phyloP scores from a whole-genome alignment of 2,329 filamentous ascomycete species.

The Plenodomus lindquistii region DNA sequence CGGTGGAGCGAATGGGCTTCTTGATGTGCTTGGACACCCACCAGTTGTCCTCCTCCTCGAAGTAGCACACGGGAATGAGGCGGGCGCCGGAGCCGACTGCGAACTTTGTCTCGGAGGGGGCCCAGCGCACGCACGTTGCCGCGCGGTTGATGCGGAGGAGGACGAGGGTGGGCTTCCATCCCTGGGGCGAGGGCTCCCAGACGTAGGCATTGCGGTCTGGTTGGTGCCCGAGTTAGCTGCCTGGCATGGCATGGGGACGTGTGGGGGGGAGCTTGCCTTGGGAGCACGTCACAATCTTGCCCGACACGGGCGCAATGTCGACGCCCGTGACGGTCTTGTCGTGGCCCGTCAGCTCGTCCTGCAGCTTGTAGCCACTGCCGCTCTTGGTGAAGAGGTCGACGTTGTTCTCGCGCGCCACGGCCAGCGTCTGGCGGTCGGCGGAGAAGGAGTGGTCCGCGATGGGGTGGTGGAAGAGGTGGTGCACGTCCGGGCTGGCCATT shows the following conservation, averaged over 20 bases:
- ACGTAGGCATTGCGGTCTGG: constrained; percentile 95
- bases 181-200: constrained; percentile 90
- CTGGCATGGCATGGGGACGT: constrained; percentile 1
- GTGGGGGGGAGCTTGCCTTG: constrained; percentile 70
- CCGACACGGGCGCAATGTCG: constrained; percentile 87
- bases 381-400: constrained; percentile 83
- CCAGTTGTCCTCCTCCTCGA: constrained; percentile 99
- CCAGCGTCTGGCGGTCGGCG: constrained; percentile 82
- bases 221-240: constrained; percentile 15
- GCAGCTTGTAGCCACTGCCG: constrained; percentile 76
- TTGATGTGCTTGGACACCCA: constrained; percentile 99
- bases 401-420: constrained; percentile 85
- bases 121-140: constrained; percentile 96
- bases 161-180: constrained; percentile 96
- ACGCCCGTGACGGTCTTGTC: constrained; percentile 97
- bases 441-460: constrained; percentile 99
- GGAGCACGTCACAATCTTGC: constrained; percentile 95
- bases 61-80: constrained; percentile 96
- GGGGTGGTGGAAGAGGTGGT: constrained; percentile 94
- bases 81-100: constrained; percentile 95
- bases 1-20: constrained; percentile 97
- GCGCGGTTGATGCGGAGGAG: constrained; percentile 96
- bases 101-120: constrained; percentile 94
- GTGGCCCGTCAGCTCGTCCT: constrained; percentile 93
- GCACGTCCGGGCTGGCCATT: constrained; percentile 88